Base-by-base conservation (phyloP, 805 yeast species). In the Starmerella stellata region DNA sequence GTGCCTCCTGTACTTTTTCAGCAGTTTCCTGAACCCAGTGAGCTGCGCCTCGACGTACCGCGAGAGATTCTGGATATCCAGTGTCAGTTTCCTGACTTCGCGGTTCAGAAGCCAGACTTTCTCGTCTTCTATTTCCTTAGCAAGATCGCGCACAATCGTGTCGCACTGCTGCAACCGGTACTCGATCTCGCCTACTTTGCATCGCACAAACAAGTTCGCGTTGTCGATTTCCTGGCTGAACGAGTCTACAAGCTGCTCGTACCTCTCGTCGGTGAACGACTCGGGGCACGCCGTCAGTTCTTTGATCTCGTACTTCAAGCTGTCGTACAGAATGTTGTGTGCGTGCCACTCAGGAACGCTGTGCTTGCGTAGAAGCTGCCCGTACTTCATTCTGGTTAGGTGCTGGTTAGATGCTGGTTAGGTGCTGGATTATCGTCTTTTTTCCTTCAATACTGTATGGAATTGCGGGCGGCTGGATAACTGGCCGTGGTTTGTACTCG, bases 261-360 rank as follows among this genome's bases (percentile, higher is more conserved):
- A 45, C 14, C 44, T 36, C 2, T 35, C 25, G 11, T 25, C 34
- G 21, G 38, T 34, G 21, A 38, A 39, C 1, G 38, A 30, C 16
- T 42, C 30, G 35, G 39, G 24, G 4, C 35, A 2, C 15, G 30
- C 38, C 1, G 87, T 77, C 7, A 74, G 72, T 17, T 56, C 53
- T 49, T 75, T 68, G 42, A 85, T 80, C 34, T 68, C 64, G 4
- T 59, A 58, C 57, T 83, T 85, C 41, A 85, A 55, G 28, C 74
- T 79, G 47, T 81, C 77, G 58, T 85, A 85, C 52, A 81, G 83
- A 30, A 85, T 65, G 56, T 85, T 82, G 58, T 80, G 76, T 44
- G 71, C 69, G 50, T 70, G 69, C 95, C 96, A 85, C 60, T 80
- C 90, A 2, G 85, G 82, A 19, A 82, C 78, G 11, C 93, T 78